phyloP scores from a whole-genome alignment of 768 basidiomycete genomes.

The Myochromella boudieri region DNA sequence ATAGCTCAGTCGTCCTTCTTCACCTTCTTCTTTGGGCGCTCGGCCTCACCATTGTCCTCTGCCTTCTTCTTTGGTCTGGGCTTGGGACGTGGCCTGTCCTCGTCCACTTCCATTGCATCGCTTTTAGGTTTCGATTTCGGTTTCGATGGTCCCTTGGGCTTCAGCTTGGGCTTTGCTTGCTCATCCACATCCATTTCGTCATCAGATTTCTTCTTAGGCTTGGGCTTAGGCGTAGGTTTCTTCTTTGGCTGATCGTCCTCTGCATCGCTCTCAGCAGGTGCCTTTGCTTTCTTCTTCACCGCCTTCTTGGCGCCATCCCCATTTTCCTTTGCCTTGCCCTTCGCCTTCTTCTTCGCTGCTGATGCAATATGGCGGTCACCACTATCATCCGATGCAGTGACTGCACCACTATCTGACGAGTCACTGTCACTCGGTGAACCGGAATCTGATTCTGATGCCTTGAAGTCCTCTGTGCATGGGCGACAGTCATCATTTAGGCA shows the following conservation, averaged over 20 bases:
- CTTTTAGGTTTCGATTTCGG: constrained; percentile 35
- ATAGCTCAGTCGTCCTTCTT: constrained; percentile 58
- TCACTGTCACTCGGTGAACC: constrained; percentile 86
- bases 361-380: constrained; percentile 69
- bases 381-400: constrained; percentile 82
- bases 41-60: constrained; percentile 39
- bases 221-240: constrained; percentile 45
- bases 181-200: constrained; percentile 46
- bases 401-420: constrained; percentile 65
- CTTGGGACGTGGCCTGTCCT: constrained; percentile 36
- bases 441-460: constrained; percentile 77
- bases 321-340: constrained; percentile 43
- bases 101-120: constrained; percentile 50
- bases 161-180: constrained; percentile 33
- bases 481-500: constrained; percentile 4
- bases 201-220: constrained; percentile 43
- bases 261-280: constrained; percentile 41
- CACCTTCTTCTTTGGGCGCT: constrained; percentile 74
- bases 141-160: constrained; percentile 36
- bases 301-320: constrained; percentile 33
- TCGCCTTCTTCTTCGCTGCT: constrained; percentile 39
- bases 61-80: constrained; percentile 44
- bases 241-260: constrained; percentile 48
- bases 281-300: constrained; percentile 43
- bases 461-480: constrained; percentile 96